These are phyloP conservation scores for Macrotyloma uniflorum DNA, from an alignment of 306 rosid genomes.

Conservation along the genomic window DNA sequence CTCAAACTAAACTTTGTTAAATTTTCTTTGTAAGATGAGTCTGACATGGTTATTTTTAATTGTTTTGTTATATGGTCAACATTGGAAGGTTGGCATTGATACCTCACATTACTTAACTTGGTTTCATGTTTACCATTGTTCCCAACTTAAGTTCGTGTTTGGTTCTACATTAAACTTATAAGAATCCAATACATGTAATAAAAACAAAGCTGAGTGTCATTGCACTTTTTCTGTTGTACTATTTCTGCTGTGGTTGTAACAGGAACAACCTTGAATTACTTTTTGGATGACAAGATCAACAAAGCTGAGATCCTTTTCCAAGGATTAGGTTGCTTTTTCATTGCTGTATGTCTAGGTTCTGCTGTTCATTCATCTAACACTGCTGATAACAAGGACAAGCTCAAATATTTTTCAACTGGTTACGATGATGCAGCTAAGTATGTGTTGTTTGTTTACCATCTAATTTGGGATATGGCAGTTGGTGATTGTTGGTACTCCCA, in stretches of 20 bases:
- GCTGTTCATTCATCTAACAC: slow-evolving; percentile 87
- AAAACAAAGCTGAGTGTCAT: background rate
- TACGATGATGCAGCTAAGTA: slow-evolving; percentile 49
- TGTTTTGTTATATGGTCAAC: background rate
- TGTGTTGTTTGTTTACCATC: slow-evolving; percentile 35
- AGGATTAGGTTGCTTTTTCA: slow-evolving; percentile 88
- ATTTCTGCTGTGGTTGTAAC: slow-evolving; percentile 34
- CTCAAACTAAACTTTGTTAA: background rate
- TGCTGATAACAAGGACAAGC: slow-evolving; percentile 78
- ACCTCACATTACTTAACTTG: background rate
- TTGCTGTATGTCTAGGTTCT: slow-evolving; percentile 87
- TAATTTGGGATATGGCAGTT: background rate
- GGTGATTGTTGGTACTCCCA: background rate
- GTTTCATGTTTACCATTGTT: background rate
- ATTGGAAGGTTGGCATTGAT: background rate
- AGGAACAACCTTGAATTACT: slow-evolving; percentile 91
- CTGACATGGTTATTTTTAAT: background rate
- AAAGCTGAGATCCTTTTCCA: slow-evolving; percentile 86
- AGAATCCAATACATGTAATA: no score
- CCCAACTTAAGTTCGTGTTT: background rate
- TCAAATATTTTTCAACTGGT: slow-evolving; percentile 41
- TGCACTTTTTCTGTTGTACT: no score
- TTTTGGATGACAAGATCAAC: slow-evolving; percentile 79
- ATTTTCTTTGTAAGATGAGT: background rate
- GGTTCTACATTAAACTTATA: no score